Base-by-base conservation (phyloP, 2,329 filamentous ascomycete genomes). In the Colletotrichum nymphaeae region DNA sequence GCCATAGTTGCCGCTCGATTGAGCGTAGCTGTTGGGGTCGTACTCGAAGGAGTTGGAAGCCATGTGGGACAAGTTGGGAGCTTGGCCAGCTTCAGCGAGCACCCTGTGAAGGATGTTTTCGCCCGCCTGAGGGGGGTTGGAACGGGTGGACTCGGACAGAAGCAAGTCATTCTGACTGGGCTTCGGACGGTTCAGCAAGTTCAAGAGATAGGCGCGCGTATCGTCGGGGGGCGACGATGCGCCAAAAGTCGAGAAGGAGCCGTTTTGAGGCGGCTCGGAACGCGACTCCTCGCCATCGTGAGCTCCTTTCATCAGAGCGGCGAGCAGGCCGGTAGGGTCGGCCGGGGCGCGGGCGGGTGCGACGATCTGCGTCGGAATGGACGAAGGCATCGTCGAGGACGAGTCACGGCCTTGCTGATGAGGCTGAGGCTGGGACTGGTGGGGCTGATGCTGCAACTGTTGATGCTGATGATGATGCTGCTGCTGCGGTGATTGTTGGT, bases 141-240 rank as follows among this genome's bases (percentile, higher is more conserved):
- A 83, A 67, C 86, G 84, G 26, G 84, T 81, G 14, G 83, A 78
- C 74, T 88, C 87, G 65, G 81, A 79, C 74, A 83, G 77, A 6
- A 82, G 79, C 75, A 84, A 84, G 59, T 91, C 89, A 60, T 84
- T 86, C 81, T 92, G 90, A 71, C 87, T 86, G 14, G 91, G 90
- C 83, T 93, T 95, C 65, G 93, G 92, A 62, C 93, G 92, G 79
- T 95, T 97, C 75, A 99, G 89, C 72, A 98, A 87, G 78, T 94
- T 93, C 75, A 98, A 90, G 60, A 99, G 87, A 79, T 97, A 94
- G 75, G 96, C 92, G 82, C 97, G 94, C 5, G 95, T 94, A 81
- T 95, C 93, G 59, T 91, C 88, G 26, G 89, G 84, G 66, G 90
- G 89, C 56, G 89, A 85, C 42, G 85, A 85, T 30, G 85, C 82